phyloP scores from a whole-genome alignment of 192 early-diverging fungal species.

The Coemansia asiatica region DNA sequence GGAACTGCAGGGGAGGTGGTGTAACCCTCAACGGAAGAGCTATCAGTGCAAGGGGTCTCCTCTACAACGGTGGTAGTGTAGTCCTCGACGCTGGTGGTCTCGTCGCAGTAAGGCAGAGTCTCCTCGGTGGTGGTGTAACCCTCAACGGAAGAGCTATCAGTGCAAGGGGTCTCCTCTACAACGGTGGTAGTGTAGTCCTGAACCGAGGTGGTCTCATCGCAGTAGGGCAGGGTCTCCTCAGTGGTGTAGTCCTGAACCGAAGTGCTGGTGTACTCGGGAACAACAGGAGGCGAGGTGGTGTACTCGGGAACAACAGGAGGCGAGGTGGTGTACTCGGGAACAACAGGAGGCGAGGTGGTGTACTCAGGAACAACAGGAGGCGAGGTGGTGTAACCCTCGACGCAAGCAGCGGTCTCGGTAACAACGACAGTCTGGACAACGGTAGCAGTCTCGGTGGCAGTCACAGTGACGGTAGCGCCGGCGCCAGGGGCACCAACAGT shows the following conservation, averaged over 20 bases:
- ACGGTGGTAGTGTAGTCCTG: constrained; percentile 1
- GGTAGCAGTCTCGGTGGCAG: constrained; percentile 6
- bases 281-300: neutral
- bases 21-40: neutral
- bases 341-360: neutral
- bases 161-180: neutral
- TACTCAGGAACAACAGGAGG: constrained; percentile 12
- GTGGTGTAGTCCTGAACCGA: neutral
- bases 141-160: neutral
- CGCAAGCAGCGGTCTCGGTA: constrained; percentile 14
- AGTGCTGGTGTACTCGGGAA: constrained; percentile 11
- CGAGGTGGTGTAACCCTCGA: constrained; percentile 14
- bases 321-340: constrained; percentile 1
- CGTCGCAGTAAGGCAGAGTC: constrained; percentile 15
- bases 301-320: neutral
- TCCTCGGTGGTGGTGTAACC: constrained; percentile 19
- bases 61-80: neutral
- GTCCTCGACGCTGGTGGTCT: constrained; percentile 11
- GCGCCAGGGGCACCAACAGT: constrained; percentile 14
- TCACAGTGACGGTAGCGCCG: constrained; percentile 23
- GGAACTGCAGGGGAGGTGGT: constrained; percentile 13
- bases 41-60: neutral
- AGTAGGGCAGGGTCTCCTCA: neutral
- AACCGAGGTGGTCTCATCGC: constrained; percentile 5
- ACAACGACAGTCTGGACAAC: constrained; percentile 11